Conservation (phyloP, 169 alveolate genomes). For the Eimeria brunetti region DNA sequence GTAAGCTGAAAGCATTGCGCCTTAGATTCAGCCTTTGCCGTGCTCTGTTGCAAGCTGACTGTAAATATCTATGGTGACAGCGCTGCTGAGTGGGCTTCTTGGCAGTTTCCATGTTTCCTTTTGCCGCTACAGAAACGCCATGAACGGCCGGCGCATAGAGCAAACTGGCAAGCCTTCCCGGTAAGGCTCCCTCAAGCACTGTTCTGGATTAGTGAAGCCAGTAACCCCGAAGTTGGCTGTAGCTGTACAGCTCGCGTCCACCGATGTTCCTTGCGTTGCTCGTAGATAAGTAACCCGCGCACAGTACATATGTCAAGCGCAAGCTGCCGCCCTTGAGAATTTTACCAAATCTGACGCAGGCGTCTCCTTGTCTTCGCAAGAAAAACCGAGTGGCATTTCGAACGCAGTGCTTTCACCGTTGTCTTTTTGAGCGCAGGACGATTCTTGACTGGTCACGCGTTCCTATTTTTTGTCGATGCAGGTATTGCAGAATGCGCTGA, state of each 20-base stretch:
- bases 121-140: conserved; percentile 73
- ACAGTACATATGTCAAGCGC: neutral
- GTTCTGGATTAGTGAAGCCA: neutral
- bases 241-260: neutral
- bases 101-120: conserved; percentile 8
- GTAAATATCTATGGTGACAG: neutral
- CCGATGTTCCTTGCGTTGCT: neutral
- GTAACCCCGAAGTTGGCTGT: neutral
- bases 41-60: neutral
- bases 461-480: neutral
- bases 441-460: neutral
- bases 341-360: neutral
- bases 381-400: neutral
- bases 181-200: neutral
- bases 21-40: neutral
- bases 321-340: neutral
- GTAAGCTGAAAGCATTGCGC: conserved; percentile 32
- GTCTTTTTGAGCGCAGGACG: neutral
- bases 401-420: neutral
- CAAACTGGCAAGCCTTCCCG: conserved; percentile 77
- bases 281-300: neutral
- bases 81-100: neutral
- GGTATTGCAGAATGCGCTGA: conserved; percentile 33
- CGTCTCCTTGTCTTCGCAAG: neutral
- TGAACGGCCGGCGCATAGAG: conserved; percentile 78